phyloP scores from a whole-genome alignment of 73 alveolate genomes.

The Effrenium voratum region DNA sequence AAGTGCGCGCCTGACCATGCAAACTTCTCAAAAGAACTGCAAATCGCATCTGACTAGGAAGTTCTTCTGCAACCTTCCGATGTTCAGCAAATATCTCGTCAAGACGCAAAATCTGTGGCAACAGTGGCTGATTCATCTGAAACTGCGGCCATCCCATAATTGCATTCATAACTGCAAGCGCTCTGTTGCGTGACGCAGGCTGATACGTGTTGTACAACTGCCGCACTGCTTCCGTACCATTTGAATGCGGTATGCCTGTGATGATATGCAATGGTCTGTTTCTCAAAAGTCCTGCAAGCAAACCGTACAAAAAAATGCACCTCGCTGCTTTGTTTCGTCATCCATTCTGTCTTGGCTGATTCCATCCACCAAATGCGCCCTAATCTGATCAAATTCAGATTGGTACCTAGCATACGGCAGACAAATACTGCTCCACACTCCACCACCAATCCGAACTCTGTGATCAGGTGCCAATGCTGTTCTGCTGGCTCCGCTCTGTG shows the following conservation, averaged over 20 bases:
- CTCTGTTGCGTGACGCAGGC: neutral
- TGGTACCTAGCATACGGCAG: no score
- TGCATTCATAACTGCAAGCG: neutral
- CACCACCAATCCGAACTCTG: no score
- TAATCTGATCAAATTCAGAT: no score
- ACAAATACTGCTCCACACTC: no score
- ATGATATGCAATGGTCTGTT: neutral
- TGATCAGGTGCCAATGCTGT: no score
- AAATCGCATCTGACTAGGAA: neutral
- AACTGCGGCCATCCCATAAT: neutral
- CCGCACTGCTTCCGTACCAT: neutral
- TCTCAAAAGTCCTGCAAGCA: neutral
- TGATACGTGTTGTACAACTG: neutral
- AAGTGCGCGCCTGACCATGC: neutral
- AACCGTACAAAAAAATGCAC: no score
- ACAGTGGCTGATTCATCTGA: neutral
- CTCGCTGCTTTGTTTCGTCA: no score
- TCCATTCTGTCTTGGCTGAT: no score
- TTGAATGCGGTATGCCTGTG: neutral
- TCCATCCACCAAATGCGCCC: no score
- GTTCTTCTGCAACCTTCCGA: neutral
- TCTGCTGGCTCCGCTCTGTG: no score
- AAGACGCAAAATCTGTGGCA: neutral
- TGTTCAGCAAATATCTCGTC: neutral
- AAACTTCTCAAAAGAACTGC: neutral